Percentiles rank a stretch among this genome's conserved stretches.
Conservation (phyloP, 2,329 filamentous ascomycete species). For the Curvularia eragrostidis region DNA sequence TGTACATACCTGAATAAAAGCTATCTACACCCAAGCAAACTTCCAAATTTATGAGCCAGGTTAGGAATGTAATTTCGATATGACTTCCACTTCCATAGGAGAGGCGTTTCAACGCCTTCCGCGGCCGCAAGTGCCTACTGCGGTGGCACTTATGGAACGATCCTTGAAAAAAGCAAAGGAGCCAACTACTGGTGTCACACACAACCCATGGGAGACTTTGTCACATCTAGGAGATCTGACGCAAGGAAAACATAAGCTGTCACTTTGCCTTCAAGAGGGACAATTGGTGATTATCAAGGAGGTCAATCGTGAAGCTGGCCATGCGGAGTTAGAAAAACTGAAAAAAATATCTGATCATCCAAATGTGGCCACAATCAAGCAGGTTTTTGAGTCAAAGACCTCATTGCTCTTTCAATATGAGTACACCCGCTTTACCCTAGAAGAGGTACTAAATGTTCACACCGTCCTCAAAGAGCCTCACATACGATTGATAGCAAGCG, state of each 20-base stretch:
- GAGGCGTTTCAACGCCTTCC: constrained; percentile 1
- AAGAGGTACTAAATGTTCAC: constrained; percentile 6
- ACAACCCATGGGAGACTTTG: constrained; percentile 1
- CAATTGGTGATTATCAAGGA: not conserved
- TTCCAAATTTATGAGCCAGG: not conserved
- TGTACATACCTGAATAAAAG: not conserved
- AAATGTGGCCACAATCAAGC: constrained; percentile 1
- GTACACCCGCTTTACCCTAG: constrained; percentile 3
- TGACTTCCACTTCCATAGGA: not conserved
- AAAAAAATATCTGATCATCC: constrained; percentile 4
- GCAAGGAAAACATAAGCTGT: not conserved
- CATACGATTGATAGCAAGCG: constrained; percentile 3
- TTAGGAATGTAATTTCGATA: not conserved
- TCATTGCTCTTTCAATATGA: not conserved
- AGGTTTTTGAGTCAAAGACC: not conserved
- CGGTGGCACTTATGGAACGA: not conserved
- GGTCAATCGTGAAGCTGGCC: not conserved
- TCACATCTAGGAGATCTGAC: not conserved
- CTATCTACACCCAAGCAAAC: not conserved
- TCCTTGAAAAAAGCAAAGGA: not conserved
- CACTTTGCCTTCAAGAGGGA: not conserved
- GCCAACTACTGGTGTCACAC: not conserved
- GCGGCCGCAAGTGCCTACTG: constrained; percentile 5
- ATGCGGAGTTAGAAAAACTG: not conserved
- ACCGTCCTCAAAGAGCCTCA: not conserved